phyloP scores from a whole-genome alignment of 305 asterid genomes.

The Striga hermonthica region DNA sequence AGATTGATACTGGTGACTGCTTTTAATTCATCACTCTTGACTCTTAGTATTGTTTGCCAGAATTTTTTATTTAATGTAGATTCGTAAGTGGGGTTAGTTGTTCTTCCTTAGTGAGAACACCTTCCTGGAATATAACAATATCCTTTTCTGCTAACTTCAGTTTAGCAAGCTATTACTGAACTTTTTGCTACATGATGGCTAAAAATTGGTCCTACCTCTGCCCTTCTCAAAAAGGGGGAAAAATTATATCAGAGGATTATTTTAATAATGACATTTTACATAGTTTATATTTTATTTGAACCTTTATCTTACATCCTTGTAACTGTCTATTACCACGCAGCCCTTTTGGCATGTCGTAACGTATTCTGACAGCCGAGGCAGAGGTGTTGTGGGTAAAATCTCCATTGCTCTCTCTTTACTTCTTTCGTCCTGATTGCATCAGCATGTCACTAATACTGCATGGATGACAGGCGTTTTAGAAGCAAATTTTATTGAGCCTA shows the following conservation, averaged over 20 bases:
- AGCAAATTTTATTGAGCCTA: slow-evolving; percentile 61
- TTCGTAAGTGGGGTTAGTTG: no score
- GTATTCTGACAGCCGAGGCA: slow-evolving; percentile 62
- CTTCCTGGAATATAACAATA: slow-evolving; percentile 17
- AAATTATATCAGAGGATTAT: slow-evolving; percentile 2
- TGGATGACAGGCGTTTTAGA: slow-evolving; percentile 51
- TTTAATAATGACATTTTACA: slow-evolving; percentile 5
- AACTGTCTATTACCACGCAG: slow-evolving; percentile 43
- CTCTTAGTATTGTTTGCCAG: slow-evolving; percentile 20
- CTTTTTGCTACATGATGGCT: slow-evolving; percentile 5
- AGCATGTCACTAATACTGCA: slow-evolving; percentile 21
- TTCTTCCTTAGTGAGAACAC: neutral
- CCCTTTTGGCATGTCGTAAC: slow-evolving; percentile 87
- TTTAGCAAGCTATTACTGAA: neutral
- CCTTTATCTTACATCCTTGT: slow-evolving; percentile 23
- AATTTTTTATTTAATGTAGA: no score
- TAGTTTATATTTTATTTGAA: slow-evolving; percentile 22
- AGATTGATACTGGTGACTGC: slow-evolving; percentile 79
- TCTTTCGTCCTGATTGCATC: slow-evolving; percentile 27
- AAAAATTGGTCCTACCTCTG: slow-evolving; percentile 9
- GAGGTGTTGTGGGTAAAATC: slow-evolving; percentile 93
- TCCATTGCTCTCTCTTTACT: slow-evolving; percentile 27
- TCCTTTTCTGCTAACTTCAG: slow-evolving; percentile 3
- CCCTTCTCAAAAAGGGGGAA: slow-evolving; percentile 4
- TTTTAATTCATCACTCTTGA: slow-evolving; percentile 13